phyloP scores from a whole-genome alignment of 768 basidiomycete species.

The Macrolepiota dolichaula region DNA sequence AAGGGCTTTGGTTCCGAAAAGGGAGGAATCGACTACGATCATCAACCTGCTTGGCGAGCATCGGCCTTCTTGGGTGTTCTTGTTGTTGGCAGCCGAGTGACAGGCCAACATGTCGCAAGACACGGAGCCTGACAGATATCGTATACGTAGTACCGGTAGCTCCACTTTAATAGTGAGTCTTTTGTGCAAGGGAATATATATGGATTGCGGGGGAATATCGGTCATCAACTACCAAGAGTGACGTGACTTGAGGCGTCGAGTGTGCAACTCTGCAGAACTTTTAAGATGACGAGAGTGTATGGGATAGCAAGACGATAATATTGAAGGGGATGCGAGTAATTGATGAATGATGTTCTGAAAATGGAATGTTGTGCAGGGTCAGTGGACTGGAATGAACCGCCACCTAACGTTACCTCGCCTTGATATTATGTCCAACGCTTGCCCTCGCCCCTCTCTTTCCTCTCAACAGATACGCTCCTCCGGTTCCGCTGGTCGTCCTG shows the following conservation, averaged over 20 bases:
- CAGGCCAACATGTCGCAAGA: background rate
- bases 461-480: background rate
- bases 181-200: background rate
- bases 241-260: background rate
- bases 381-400: background rate
- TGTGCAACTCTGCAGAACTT: background rate
- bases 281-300: background rate
- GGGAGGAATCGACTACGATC: too few relatives aligned
- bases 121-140: background rate
- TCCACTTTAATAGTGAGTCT: background rate
- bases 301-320: background rate
- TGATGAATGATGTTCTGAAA: background rate
- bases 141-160: background rate
- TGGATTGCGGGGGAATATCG: background rate
- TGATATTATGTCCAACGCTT: conserved; percentile 1
- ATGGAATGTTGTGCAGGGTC: background rate
- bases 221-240: background rate
- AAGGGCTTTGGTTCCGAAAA: too few relatives aligned
- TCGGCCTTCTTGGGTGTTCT: too few relatives aligned
- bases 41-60: too few relatives aligned
- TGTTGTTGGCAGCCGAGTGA: too few relatives aligned
- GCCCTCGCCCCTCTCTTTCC: background rate
- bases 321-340: too few relatives aligned
- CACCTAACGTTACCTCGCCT: background rate
- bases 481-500: conserved; percentile 12